These are phyloP conservation scores for Diaporthe longicolla DNA, from an alignment of 2,329 filamentous ascomycete species.

Conservation along the genomic window DNA sequence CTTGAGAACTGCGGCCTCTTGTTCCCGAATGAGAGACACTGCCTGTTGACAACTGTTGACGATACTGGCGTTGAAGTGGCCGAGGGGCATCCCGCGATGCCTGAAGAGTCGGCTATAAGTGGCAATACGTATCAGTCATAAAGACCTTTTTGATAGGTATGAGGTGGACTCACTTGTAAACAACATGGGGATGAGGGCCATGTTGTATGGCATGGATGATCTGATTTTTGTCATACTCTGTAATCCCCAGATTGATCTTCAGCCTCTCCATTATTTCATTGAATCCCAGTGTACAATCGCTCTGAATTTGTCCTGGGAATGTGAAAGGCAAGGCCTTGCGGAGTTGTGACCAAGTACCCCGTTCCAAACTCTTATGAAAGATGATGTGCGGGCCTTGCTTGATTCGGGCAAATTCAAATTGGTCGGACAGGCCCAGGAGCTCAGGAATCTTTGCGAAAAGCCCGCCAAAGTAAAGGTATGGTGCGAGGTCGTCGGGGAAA, in stretches of 20 bases:
- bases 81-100: slow-evolving; percentile 35
- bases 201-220: not conserved
- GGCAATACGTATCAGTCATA: not conserved
- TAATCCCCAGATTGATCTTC: slow-evolving; percentile 20
- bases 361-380: slow-evolving; percentile 15
- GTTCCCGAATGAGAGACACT: not conserved
- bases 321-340: slow-evolving; percentile 29
- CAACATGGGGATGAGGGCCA: not conserved
- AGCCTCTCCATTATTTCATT: slow-evolving; percentile 4
- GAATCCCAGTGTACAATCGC: not conserved
- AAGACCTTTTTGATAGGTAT: not conserved
- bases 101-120: slow-evolving; percentile 18
- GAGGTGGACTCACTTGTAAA: slow-evolving; percentile 33
- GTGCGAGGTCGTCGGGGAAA: slow-evolving; percentile 24
- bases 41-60: not conserved
- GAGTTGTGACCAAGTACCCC: slow-evolving; percentile 34
- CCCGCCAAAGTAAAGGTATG: slow-evolving; percentile 14
- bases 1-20: not conserved
- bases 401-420: not conserved
- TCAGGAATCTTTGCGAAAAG: slow-evolving; percentile 16
- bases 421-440: slow-evolving; percentile 27
- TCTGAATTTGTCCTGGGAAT: slow-evolving; percentile 14
- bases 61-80: not conserved
- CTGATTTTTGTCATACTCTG: slow-evolving; percentile 7
- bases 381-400: not conserved